These are phyloP conservation scores for Pichia kudriavzevii DNA, from an alignment of 1,139 yeast species.

Conservation along the genomic window DNA sequence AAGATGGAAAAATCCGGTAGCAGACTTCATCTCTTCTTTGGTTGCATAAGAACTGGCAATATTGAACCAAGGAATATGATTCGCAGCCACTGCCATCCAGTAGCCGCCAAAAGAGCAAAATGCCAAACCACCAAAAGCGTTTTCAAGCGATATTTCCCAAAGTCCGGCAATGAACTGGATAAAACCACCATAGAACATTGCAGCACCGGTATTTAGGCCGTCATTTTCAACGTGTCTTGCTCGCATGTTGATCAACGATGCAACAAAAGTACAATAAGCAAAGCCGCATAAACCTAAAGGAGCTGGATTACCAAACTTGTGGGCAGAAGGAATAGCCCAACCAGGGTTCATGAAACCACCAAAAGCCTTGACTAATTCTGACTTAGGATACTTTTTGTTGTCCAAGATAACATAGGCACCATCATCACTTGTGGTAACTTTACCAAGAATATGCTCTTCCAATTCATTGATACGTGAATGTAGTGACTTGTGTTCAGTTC, in stretches of 20 bases:
- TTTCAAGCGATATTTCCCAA: constrained; percentile 69
- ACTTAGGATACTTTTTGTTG: constrained; percentile 53
- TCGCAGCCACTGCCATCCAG: constrained; percentile 73
- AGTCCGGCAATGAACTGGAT: constrained; percentile 67
- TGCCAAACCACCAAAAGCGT: constrained; percentile 88
- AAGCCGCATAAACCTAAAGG: constrained; percentile 82
- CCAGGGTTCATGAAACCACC: constrained; percentile 70
- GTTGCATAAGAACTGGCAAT: constrained; percentile 42
- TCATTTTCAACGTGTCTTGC: constrained; percentile 50
- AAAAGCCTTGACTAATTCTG: constrained; percentile 56
- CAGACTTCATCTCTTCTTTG: constrained; percentile 36
- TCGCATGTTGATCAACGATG: constrained; percentile 54
- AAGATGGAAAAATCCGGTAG: constrained; percentile 64
- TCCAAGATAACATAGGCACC: constrained; percentile 66
- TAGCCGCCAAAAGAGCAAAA: constrained; percentile 79
- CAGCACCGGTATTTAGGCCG: constrained; percentile 59
- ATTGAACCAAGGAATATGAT: constrained; percentile 65
- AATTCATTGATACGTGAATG: too few relatives aligned
- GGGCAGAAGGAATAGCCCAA: constrained; percentile 52
- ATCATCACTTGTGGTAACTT: too few relatives aligned
- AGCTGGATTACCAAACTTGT: constrained; percentile 80
- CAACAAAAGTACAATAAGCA: constrained; percentile 76
- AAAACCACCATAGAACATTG: constrained; percentile 77
- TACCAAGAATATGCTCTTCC: too few relatives aligned
- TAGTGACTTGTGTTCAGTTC: too few relatives aligned